phyloP scores from a whole-genome alignment of 1,139 yeast genomes.

The Yarrowia galli region DNA sequence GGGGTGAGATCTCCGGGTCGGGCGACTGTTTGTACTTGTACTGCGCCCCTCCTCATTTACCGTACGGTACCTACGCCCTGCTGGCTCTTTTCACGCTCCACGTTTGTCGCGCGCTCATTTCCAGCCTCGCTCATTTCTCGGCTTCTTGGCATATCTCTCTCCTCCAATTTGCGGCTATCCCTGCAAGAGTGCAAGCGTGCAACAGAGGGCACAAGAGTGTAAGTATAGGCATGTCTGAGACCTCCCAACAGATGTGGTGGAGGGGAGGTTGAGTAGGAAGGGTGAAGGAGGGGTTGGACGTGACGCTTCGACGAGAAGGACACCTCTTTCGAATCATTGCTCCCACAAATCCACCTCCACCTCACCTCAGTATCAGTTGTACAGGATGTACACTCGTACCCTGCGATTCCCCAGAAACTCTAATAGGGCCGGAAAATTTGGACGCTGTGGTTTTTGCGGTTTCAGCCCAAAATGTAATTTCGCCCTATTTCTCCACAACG shows the following conservation, averaged over 20 bases:
- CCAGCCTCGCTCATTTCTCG: slow-evolving; percentile 18
- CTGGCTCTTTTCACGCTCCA: too few relatives aligned
- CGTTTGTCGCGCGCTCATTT: not conserved
- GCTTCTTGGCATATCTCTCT: slow-evolving; percentile 14
- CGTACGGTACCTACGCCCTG: too few relatives aligned
- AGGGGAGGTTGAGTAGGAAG: not conserved
- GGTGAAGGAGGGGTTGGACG: not conserved
- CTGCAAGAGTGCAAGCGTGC: not conserved
- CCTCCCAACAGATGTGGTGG: slow-evolving; percentile 2
- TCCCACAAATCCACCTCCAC: too few relatives aligned
- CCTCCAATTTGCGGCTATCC: slow-evolving; percentile 13
- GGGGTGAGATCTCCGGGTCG: too few relatives aligned
- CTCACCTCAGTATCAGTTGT: too few relatives aligned
- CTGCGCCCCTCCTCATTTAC: too few relatives aligned
- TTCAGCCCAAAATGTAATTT: slow-evolving; percentile 1
- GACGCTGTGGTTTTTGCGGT: slow-evolving; percentile 9
- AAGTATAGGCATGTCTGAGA: slow-evolving; percentile 10
- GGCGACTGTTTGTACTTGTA: too few relatives aligned
- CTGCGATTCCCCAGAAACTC: not conserved
- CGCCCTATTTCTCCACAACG: not conserved
- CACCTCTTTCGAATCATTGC: too few relatives aligned
- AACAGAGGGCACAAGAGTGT: not conserved
- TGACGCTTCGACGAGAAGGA: too few relatives aligned
- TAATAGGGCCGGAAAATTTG: not conserved
- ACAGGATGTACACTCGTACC: too few relatives aligned